A percentile compares a stretch with the other conserved stretches of the same genome.
Conservation (phyloP, 495 filamentous ascomycete species). For the Daldinia grandis region DNA sequence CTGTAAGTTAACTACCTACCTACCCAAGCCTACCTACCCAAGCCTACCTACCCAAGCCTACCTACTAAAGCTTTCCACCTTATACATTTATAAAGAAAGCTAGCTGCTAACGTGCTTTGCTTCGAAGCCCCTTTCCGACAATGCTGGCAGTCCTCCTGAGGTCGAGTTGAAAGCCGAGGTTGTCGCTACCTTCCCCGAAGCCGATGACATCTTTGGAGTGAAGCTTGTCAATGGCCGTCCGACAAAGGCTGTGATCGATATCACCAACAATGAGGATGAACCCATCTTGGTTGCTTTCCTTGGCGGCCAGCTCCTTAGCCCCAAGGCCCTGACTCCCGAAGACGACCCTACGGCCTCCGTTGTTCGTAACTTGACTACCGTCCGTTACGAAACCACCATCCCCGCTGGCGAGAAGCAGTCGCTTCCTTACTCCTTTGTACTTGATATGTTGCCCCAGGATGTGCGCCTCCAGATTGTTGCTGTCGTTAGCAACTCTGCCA, state of each 20-base stretch:
- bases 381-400: constrained; percentile 76
- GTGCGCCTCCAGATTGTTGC: constrained; percentile 76
- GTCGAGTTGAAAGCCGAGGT: constrained; percentile 77
- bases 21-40: too few relatives aligned
- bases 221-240: constrained; percentile 93
- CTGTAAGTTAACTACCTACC: constrained; percentile 64
- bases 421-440: constrained; percentile 83
- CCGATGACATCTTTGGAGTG: constrained; percentile 86
- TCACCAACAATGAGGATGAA: constrained; percentile 83
- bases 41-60: too few relatives aligned
- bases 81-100: not conserved
- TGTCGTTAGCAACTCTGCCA: constrained; percentile 73
- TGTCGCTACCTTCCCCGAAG: constrained; percentile 80
- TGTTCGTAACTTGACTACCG: constrained; percentile 83
- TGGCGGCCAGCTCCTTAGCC: constrained; percentile 76
- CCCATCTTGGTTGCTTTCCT: constrained; percentile 80
- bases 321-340: constrained; percentile 55
- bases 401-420: constrained; percentile 79
- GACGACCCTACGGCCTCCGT: constrained; percentile 63
- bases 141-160: constrained; percentile 56
- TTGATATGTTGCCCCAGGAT: constrained; percentile 94
- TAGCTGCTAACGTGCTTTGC: constrained; percentile 27
- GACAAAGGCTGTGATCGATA: constrained; percentile 81
- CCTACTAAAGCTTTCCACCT: not conserved
- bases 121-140: constrained; percentile 42